Evolutionary conservation across 2,329 filamentous ascomycete genomes (phyloP).

Genomic region (Coniochaeta sp.): DNA sequence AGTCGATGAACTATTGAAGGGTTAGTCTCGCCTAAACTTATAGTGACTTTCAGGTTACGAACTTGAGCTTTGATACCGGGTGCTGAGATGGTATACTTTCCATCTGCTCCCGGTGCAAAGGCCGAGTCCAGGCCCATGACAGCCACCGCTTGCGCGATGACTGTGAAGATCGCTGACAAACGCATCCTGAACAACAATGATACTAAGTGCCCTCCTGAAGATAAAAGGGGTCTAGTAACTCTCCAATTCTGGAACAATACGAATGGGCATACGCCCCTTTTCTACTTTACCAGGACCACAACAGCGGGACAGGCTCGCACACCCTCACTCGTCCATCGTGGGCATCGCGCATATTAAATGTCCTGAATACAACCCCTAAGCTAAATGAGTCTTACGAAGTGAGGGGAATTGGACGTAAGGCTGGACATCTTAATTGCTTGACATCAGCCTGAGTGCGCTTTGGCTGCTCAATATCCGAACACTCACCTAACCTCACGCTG

Average conservation of each 20-base stretch:
- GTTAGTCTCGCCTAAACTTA: slow-evolving; percentile 31
- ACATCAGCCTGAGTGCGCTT: neutral
- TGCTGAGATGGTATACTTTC: slow-evolving; percentile 26
- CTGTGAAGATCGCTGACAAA: slow-evolving; percentile 11
- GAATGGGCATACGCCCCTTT: neutral
- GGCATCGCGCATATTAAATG: neutral
- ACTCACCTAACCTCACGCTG: neutral
- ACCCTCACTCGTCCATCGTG: neutral
- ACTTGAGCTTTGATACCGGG: slow-evolving; percentile 27
- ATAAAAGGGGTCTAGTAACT: neutral
- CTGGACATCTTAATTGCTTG: neutral
- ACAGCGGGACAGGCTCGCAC: neutral
- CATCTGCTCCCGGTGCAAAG: slow-evolving; percentile 19
- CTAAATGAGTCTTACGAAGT: neutral
- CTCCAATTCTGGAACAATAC: too few relatives aligned
- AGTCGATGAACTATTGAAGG: slow-evolving; percentile 40
- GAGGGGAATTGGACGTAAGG: neutral
- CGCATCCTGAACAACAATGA: slow-evolving; percentile 8
- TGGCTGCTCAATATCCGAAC: neutral
- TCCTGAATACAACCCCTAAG: neutral
- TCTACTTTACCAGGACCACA: neutral
- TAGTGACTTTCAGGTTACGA: slow-evolving; percentile 15
- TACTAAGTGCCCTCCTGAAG: neutral
- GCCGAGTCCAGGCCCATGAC: slow-evolving; percentile 1
- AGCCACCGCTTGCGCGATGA: slow-evolving; percentile 9